These are phyloP conservation scores for Physaria fendleri DNA, from an alignment of 345 rosid species.

Conservation along the genomic window DNA sequence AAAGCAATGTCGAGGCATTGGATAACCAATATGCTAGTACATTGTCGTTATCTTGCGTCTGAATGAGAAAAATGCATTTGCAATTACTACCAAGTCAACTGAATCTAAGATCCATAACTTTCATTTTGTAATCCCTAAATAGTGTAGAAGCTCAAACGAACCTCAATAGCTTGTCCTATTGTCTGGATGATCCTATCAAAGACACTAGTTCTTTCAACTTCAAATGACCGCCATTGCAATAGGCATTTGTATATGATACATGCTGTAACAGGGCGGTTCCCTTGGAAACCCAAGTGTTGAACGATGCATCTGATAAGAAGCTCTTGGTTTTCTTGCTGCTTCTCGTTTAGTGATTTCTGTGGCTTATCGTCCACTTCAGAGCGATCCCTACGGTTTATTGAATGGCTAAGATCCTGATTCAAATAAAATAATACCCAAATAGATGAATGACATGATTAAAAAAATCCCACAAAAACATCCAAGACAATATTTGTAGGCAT, in stretches of 20 bases:
- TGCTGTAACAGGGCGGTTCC: slow-evolving; percentile 74
- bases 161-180: slow-evolving; percentile 85
- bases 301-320: slow-evolving; percentile 84
- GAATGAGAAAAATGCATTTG: not conserved
- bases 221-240: slow-evolving; percentile 94
- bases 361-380: slow-evolving; percentile 73
- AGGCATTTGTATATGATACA: slow-evolving; percentile 90
- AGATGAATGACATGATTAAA: not conserved
- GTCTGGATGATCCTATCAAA: slow-evolving; percentile 88
- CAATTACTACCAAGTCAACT: not conserved
- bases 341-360: slow-evolving; percentile 77
- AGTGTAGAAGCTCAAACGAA: slow-evolving; percentile 9
- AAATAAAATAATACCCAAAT: not conserved
- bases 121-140: not conserved
- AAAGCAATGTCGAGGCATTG: slow-evolving; percentile 79
- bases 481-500: not conserved
- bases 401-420: slow-evolving; percentile 57
- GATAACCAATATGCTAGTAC: slow-evolving; percentile 85
- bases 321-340: slow-evolving; percentile 94
- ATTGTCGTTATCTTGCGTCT: slow-evolving; percentile 79
- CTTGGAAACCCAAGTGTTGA: slow-evolving; percentile 75
- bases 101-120: not conserved
- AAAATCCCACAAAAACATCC: not conserved
- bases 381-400: slow-evolving; percentile 56
- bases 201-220: slow-evolving; percentile 87